Evolutionary conservation across 2,329 filamentous ascomycete genomes (phyloP).

Genomic region (Myriosclerotinia curreyana): DNA sequence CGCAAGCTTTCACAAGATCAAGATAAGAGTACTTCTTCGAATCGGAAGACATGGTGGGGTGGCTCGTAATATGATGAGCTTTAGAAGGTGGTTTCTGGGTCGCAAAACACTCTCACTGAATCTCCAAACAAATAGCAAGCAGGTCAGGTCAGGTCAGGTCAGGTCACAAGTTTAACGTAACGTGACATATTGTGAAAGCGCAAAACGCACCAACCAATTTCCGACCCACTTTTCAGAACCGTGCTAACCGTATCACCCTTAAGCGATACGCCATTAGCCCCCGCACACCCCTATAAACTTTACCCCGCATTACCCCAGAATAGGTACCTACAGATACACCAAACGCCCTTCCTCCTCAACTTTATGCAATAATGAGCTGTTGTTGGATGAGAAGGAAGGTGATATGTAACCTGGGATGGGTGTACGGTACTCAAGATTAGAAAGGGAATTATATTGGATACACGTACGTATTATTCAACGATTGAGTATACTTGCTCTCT

Average conservation of each 20-base stretch:
- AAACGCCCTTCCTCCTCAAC: neutral
- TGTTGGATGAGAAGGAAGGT: neutral
- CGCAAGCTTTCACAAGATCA: slow-evolving; percentile 43
- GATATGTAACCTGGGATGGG: too few species aligned
- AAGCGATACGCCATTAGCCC: slow-evolving; percentile 2
- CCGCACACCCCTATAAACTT: neutral
- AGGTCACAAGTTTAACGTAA: neutral
- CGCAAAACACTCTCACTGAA: neutral
- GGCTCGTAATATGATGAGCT: neutral
- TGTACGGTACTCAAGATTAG: too few species aligned
- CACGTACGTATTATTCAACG: too few species aligned
- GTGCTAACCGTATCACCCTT: neutral
- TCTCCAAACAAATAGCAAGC: neutral
- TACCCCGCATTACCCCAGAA: slow-evolving; percentile 14
- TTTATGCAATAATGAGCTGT: slow-evolving; percentile 15
- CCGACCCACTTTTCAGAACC: neutral
- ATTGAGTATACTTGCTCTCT: too few species aligned
- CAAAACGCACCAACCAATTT: neutral
- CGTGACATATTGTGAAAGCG: neutral
- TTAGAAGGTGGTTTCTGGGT: neutral
- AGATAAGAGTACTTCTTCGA: slow-evolving; percentile 33
- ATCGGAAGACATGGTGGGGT: slow-evolving; percentile 9
- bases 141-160: neutral
- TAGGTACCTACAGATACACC: neutral
- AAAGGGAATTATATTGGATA: too few species aligned